These are phyloP conservation scores for Lumnitzera racemosa DNA, from an alignment of 345 rosid species.

Conservation along the genomic window DNA sequence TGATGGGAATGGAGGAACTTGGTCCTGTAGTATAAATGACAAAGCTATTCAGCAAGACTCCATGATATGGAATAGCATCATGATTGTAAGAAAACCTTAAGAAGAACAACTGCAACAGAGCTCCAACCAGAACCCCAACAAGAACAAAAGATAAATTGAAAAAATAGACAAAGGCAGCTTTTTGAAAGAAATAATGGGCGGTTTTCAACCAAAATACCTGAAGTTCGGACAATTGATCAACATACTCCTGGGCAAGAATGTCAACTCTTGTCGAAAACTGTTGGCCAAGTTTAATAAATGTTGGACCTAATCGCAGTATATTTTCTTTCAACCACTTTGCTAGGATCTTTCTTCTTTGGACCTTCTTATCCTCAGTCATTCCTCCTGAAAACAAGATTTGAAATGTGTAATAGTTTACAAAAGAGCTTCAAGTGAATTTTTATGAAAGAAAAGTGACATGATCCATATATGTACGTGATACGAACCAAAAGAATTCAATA, in stretches of 20 bases:
- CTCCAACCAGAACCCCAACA: neutral
- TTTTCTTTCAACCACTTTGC: conserved; percentile 95
- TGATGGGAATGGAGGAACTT: conserved; percentile 98
- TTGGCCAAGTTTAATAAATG: conserved; percentile 96
- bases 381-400: conserved; percentile 51
- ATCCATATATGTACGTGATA: too few species aligned
- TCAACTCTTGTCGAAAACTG: conserved; percentile 98
- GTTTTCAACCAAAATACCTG: conserved; percentile 42
- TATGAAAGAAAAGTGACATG: conserved; percentile 1
- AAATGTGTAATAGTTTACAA: too few species aligned
- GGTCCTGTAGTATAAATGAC: conserved; percentile 50
- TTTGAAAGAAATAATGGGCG: neutral
- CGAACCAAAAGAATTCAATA: too few species aligned
- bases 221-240: conserved; percentile 92
- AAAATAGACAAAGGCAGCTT: too few species aligned
- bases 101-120: neutral
- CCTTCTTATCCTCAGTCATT: conserved; percentile 77
- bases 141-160: too few species aligned
- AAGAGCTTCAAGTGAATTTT: too few species aligned
- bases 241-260: conserved; percentile 97
- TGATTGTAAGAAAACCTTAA: neutral
- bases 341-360: conserved; percentile 52
- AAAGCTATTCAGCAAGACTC: conserved; percentile 9
- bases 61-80: conserved; percentile 1
- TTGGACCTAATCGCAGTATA: conserved; percentile 89